Conservation (phyloP, 176 grass and related monocot genomes). For the Aegilops speltoides region DNA sequence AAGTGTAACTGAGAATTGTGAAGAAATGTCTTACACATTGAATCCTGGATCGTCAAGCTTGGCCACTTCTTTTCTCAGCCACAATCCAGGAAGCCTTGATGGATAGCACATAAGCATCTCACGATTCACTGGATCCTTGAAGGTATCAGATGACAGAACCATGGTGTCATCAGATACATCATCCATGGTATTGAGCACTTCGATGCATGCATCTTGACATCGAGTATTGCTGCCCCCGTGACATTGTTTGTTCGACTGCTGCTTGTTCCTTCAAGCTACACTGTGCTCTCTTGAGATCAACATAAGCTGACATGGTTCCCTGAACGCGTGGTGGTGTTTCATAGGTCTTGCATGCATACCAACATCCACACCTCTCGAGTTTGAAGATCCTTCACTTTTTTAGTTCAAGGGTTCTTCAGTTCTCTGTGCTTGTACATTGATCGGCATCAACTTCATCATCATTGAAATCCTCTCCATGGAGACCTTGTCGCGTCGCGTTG, state of each 20-base stretch:
- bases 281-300: background rate
- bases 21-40: background rate
- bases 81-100: conserved; percentile 13
- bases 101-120: conserved; percentile 7
- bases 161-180: conserved; percentile 18
- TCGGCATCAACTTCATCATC: background rate
- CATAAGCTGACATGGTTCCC: background rate
- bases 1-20: background rate
- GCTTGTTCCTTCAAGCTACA: background rate
- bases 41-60: background rate
- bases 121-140: conserved; percentile 6
- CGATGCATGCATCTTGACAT: background rate
- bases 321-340: background rate
- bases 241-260: background rate
- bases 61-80: conserved; percentile 16
- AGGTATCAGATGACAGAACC: background rate
- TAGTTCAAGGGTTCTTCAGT: background rate
- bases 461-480: background rate
- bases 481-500: background rate
- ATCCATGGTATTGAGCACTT: background rate
- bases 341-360: background rate
- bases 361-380: background rate
- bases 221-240: background rate
- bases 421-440: background rate
- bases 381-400: background rate